Base-by-base conservation (phyloP, 2,329 filamentous ascomycete genomes). In the Davidsoniella eucalypti region DNA sequence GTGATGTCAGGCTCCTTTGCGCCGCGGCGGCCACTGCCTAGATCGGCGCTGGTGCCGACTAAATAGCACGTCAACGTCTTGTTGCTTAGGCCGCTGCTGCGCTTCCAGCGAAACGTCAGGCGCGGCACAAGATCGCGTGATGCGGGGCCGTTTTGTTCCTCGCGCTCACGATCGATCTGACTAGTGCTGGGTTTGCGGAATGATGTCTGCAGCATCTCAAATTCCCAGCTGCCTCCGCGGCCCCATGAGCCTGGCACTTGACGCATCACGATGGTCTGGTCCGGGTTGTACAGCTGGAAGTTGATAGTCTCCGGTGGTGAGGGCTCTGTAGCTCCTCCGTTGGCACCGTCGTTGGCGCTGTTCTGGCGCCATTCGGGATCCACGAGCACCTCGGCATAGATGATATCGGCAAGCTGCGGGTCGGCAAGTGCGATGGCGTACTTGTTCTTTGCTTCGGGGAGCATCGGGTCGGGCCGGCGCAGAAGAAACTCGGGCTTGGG, bases 1-100 rank as follows among this genome's bases (percentile, higher is more conserved):
- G 87, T 88, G 57, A 96, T 96, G 64, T 96, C 92, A 0, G 92
- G 90, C 62, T 98, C 92, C 61, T 85, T 90, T 67, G 73, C 84
- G 69, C 85, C 85, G 65, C 81, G 85, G n/a, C 78, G 78, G 18
- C 76, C 78, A 14, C 38, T 16, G n/a, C 21, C 29, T 8, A 37
- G 17, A 26, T 76, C 76, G 0, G 83, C 76, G 10, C 78, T 82
- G 61, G 80, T 84, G 14, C 90, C 88, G 0, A 82, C 84, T 67
- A 94, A 73, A 63, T 83, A 87, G 64, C 88, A 95, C 1, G 84
- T 87, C 69, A 94, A 78, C 59, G 94, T 87, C 65, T 84, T 92
- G 52, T 80, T 84, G 26, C 26, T 33, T 33, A 33, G 26, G 26
- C 26, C 26, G 10, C 26, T 33, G 50, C 94, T 67, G 56, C 87